Evolutionary conservation across 2,329 filamentous ascomycete species (phyloP).

Genomic region (Epichloe scottii): DNA sequence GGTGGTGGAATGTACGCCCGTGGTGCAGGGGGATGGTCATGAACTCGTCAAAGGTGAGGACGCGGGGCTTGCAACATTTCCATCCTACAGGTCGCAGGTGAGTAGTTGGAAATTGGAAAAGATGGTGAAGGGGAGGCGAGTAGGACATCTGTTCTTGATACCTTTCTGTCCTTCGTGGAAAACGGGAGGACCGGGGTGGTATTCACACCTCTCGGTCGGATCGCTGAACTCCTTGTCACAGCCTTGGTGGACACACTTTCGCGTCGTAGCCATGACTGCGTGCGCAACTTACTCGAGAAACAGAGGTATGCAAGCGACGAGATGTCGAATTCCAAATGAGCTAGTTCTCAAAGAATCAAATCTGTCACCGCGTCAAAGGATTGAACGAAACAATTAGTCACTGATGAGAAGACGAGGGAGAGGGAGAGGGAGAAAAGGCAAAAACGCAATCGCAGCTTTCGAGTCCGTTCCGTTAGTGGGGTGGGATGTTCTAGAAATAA

Average conservation of each 20-base stretch:
- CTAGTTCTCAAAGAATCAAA: background rate
- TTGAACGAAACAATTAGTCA: background rate
- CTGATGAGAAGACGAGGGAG: background rate
- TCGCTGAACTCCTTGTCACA: constrained; percentile 84
- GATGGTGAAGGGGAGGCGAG: no score
- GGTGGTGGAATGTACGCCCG: constrained; percentile 81
- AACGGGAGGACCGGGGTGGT: constrained; percentile 85
- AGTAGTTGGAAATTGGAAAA: no score
- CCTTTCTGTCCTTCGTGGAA: constrained; percentile 99
- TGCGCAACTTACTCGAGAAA: background rate
- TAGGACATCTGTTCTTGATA: constrained; percentile 25
- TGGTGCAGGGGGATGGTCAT: constrained; percentile 86
- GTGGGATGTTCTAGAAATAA: constrained; percentile 30
- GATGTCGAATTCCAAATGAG: background rate
- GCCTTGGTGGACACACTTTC: constrained; percentile 92
- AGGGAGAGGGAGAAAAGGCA: background rate
- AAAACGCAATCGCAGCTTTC: background rate
- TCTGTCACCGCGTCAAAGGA: background rate
- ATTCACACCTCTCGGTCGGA: constrained; percentile 69
- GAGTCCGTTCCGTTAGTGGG: constrained; percentile 12
- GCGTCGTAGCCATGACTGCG: constrained; percentile 39
- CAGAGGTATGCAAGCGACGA: background rate
- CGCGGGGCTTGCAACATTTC: constrained; percentile 97
- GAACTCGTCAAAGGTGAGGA: constrained; percentile 97
- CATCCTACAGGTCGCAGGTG: constrained; percentile 49